Evolutionary conservation across 2,329 filamentous ascomycete species (phyloP).

Genomic region (Trichothecium roseum): DNA sequence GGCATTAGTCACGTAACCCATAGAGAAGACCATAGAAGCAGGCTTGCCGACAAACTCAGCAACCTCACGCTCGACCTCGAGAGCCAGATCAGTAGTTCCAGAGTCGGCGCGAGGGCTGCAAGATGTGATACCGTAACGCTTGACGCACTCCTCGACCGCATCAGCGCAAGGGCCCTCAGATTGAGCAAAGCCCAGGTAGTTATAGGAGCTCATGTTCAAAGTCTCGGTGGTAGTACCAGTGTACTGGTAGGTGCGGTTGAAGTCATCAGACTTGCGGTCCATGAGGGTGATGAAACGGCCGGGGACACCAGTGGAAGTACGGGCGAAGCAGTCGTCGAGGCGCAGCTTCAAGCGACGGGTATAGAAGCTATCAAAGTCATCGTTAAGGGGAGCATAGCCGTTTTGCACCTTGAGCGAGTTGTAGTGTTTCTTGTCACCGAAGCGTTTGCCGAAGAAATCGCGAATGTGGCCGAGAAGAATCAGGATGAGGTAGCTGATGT

Average conservation of each 20-base stretch:
- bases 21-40: slow-evolving; percentile 92
- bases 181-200: slow-evolving; percentile 96
- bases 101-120: slow-evolving; percentile 74
- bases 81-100: slow-evolving; percentile 76
- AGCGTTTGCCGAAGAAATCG: slow-evolving; percentile 96
- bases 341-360: slow-evolving; percentile 84
- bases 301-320: slow-evolving; percentile 85
- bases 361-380: slow-evolving; percentile 99
- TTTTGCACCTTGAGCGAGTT: slow-evolving; percentile 71
- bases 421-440: slow-evolving; percentile 74
- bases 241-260: slow-evolving; percentile 82
- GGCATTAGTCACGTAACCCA: slow-evolving; percentile 96
- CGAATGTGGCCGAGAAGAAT: slow-evolving; percentile 92
- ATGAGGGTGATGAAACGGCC: slow-evolving; percentile 88
- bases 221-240: slow-evolving; percentile 90
- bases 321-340: slow-evolving; percentile 93
- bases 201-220: slow-evolving; percentile 98
- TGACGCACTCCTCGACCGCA: slow-evolving; percentile 74
- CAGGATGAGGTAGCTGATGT: slow-evolving; percentile 93
- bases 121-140: slow-evolving; percentile 74
- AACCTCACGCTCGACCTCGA: slow-evolving; percentile 83
- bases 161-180: slow-evolving; percentile 95
- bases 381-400: slow-evolving; percentile 91
- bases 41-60: slow-evolving; percentile 92
- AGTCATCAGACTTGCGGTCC: slow-evolving; percentile 82